These are phyloP conservation scores for Diplodia mutila DNA, from an alignment of 2,329 filamentous ascomycete species.

Conservation along the genomic window DNA sequence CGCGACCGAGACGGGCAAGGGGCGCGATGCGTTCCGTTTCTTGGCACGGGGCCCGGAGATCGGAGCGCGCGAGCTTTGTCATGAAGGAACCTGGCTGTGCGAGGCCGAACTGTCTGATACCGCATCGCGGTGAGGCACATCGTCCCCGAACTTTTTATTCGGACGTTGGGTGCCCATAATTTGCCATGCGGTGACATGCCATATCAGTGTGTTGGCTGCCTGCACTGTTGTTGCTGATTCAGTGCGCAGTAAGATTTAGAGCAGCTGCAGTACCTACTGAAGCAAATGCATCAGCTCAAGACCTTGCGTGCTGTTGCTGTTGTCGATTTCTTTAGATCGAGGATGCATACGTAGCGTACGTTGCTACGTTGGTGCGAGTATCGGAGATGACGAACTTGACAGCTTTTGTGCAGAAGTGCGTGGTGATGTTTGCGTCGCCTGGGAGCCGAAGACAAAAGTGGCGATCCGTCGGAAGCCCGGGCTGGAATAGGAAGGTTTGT, in stretches of 20 bases:
- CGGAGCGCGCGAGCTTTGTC: neutral
- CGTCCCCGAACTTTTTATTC: neutral
- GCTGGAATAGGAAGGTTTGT: conserved; percentile 3
- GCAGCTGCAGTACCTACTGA: neutral
- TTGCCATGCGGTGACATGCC: neutral
- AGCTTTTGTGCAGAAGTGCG: neutral
- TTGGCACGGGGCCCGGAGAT: neutral
- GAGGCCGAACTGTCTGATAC: neutral
- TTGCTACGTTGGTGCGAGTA: neutral
- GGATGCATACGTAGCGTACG: neutral
- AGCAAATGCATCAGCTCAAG: neutral
- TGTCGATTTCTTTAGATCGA: no score
- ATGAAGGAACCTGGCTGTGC: neutral
- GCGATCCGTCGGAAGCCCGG: neutral
- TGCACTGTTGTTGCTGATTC: neutral
- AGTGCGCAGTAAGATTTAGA: neutral
- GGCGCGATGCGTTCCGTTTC: neutral
- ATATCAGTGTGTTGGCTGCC: neutral
- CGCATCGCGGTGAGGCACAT: neutral
- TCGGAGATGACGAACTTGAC: neutral
- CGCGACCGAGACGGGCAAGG: neutral
- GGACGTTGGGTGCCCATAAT: neutral
- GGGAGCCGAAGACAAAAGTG: no score
- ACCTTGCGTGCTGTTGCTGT: neutral
- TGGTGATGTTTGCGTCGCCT: neutral